Evolutionary conservation across 2,329 filamentous ascomycete genomes (phyloP), one percentile per base, ranked within the genome.

Genomic region (Aspergillus flavus): DNA sequence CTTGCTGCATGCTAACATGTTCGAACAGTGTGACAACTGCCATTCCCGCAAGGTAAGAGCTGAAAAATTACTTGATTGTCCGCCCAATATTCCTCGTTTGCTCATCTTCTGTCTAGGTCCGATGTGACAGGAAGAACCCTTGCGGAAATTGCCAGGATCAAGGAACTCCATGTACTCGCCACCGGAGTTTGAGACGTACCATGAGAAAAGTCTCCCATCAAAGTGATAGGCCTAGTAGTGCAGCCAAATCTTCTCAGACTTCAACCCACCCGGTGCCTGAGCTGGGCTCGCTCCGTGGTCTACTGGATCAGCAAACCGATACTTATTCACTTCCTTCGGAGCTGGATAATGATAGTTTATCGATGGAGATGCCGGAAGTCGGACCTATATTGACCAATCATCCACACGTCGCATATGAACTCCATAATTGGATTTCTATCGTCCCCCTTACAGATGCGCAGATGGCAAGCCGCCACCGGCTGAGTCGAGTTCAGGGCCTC

Each of bases 111-210:
- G 32, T 26, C 6, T 52, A 71, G 69, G 68, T 71, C 50, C 68
- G 68, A 30, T 71, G 69, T 54, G 68, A 71, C 58, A 61, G 68
- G 23, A 59, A 64, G 21, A 61, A 67, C 21, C 69, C 68, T 19
- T 71, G 69, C 56, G 64, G 68, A 26, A 70, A 71, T 58, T 71
- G 69, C 45, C 63, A 61, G 36, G 69, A 71, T 58, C 66, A 68
- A 63, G 63, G 57, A 12, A 52, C 64, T 0, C 16, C 58, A 7
- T 71, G 69, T 50, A 62, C 56, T 59, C 67, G 64, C 16, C 43
- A 26, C 19, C 54, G 68, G 12, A 36, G 57, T 52, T 59, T 62
- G 48, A 64, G 59, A 50, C 61, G 61, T 28, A 39, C 53, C 34
- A 56, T 53, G 2, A 59, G 50, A 4, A 61, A 48, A n/a, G 23